Evolutionary conservation across 1,139 yeast species (phyloP), one percentile per base, ranked within the genome.

Genomic region (Pneumocystis murina): DNA sequence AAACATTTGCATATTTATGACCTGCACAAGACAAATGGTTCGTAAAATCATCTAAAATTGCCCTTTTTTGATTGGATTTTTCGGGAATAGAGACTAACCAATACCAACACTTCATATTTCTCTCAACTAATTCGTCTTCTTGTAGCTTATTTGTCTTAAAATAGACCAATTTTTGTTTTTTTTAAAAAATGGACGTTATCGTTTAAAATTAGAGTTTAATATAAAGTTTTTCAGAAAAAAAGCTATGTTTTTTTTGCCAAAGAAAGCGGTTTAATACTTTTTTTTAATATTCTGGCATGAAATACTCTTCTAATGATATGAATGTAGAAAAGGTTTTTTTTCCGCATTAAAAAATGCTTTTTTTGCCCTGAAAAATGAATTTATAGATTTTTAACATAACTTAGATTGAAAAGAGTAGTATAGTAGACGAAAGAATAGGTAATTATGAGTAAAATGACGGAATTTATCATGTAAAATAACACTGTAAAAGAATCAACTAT

Each of bases 1-100:
- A 54, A 35, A 68, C 65, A 58, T 68, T 68, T 20, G 64, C 65
- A 17, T 62, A 57, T 8, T 62, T 40, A 16, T 33, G 62, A 20
- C 36, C 59, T 59, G 16, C 16, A 35, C 41, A 48, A 48, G 16
- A 62, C 35, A 43, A 60, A 36, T 16, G 61, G 33, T 20, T 61
- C 54, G 38, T 63, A 41, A 24, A 59, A 63, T 61, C 62, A 24
- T 63, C 62, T 4, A 58, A 61, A 48, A 41, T 59, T 24, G 66
- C 36, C 30, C 57, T 61, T 28, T 60, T 64, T 36, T 38, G 61
- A n/a, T 59, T 61, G 17, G 10, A 24, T 48, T 61, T 62, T 35
- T 64, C 64, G 7, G 67, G 67, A 17, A 64, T 64, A 7, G 66
- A 59, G 8, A 65, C 61, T 14, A 65, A 58, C 62, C 55, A 48